Percentiles rank a stretch among this genome's conserved stretches.
Evolutionary conservation across 805 yeast genomes (phyloP).

Genomic region (Schwanniomyces polymorphus): DNA sequence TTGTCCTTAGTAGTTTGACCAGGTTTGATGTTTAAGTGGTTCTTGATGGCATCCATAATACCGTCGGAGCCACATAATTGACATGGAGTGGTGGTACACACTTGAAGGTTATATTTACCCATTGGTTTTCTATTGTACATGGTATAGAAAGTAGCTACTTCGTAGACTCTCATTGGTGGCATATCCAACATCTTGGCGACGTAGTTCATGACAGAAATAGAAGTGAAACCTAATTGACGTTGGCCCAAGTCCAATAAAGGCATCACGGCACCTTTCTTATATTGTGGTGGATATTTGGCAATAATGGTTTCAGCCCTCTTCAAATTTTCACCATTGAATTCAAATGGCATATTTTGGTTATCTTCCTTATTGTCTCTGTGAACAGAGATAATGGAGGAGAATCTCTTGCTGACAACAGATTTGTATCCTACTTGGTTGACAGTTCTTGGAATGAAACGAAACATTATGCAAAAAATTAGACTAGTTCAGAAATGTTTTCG

Average conservation of each 20-base stretch:
- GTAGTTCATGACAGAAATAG: conserved; percentile 85
- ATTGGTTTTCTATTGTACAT: conserved; percentile 86
- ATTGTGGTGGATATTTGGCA: conserved; percentile 81
- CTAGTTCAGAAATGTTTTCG: neutral
- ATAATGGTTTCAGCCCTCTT: conserved; percentile 71
- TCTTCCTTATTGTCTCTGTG: conserved; percentile 74
- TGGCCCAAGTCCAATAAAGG: conserved; percentile 85
- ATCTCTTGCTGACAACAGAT: conserved; percentile 20
- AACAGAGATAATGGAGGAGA: conserved; percentile 50
- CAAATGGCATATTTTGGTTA: conserved; percentile 68
- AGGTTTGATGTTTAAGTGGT: conserved; percentile 62
- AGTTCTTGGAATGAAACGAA: conserved; percentile 5
- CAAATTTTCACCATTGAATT: conserved; percentile 64
- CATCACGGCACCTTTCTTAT: conserved; percentile 87
- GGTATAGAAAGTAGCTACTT: conserved; percentile 89
- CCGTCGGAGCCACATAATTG: conserved; percentile 81
- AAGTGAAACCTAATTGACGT: conserved; percentile 83
- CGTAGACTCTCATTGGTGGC: conserved; percentile 94
- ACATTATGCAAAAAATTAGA: conserved; percentile 3
- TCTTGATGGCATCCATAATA: conserved; percentile 68
- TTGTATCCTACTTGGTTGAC: conserved; percentile 1
- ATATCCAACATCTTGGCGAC: conserved; percentile 81
- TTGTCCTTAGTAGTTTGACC: conserved; percentile 79
- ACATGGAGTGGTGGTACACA: conserved; percentile 90
- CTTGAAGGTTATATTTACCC: conserved; percentile 81